Evolutionary conservation across 208 protist species (phyloP).

Genomic region (Trypanosoma conorhini): DNA sequence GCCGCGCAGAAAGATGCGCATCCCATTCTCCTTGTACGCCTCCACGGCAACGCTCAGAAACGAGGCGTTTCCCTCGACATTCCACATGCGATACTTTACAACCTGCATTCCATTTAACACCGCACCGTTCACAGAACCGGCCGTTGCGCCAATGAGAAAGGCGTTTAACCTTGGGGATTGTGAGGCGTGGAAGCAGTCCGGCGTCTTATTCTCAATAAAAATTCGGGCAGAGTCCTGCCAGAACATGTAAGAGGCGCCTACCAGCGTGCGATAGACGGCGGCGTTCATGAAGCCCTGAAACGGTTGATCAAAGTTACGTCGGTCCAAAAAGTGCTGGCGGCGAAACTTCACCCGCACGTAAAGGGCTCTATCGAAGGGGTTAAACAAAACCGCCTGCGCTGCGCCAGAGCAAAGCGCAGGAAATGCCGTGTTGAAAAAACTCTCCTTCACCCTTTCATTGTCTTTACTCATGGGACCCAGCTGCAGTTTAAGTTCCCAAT

Average conservation of each 20-base stretch:
- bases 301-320: constrained; percentile 85
- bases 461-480: neutral
- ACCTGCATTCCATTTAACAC: constrained; percentile 85
- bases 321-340: constrained; percentile 69
- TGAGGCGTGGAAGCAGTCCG: constrained; percentile 42
- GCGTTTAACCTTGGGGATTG: constrained; percentile 69
- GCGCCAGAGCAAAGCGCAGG: constrained; percentile 77
- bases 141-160: constrained; percentile 69
- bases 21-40: constrained; percentile 72
- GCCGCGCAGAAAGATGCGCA: constrained; percentile 86
- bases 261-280: constrained; percentile 84
- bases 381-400: constrained; percentile 87
- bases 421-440: constrained; percentile 50
- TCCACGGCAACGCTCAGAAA: constrained; percentile 60
- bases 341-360: constrained; percentile 87
- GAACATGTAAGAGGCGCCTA: constrained; percentile 89
- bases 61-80: constrained; percentile 47
- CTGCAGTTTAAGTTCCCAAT: neutral
- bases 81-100: constrained; percentile 93
- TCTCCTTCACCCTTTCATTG: constrained; percentile 28
- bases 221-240: constrained; percentile 84
- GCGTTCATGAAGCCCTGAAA: constrained; percentile 93
- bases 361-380: constrained; percentile 88
- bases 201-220: constrained; percentile 56
- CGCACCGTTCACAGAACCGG: constrained; percentile 79